These are phyloP conservation scores for Aureobasidium sp. DNA, from an alignment of 2,329 filamentous ascomycete species.

Conservation along the genomic window DNA sequence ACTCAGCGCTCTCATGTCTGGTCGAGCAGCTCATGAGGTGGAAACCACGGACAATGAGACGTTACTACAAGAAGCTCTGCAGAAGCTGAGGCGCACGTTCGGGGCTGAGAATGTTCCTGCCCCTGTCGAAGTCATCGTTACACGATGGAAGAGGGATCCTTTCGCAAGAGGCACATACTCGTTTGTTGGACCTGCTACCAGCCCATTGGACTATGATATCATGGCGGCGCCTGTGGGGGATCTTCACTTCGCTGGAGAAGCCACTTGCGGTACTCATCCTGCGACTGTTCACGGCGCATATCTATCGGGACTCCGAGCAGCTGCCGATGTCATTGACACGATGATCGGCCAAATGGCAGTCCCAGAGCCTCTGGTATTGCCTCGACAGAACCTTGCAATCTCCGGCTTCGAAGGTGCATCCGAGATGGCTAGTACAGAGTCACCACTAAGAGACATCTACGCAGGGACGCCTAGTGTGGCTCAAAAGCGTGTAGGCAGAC, in stretches of 20 bases:
- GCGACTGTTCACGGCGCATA: slow-evolving; percentile 97
- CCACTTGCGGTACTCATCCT: slow-evolving; percentile 90
- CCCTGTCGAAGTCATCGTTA: slow-evolving; percentile 80
- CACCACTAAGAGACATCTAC: background rate
- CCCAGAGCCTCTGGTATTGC: slow-evolving; percentile 64
- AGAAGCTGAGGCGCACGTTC: slow-evolving; percentile 70
- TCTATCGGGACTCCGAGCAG: slow-evolving; percentile 81
- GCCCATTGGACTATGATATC: slow-evolving; percentile 79
- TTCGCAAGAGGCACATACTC: slow-evolving; percentile 96
- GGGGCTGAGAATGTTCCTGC: slow-evolving; percentile 54
- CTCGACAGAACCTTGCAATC: slow-evolving; percentile 45
- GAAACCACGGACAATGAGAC: slow-evolving; percentile 68
- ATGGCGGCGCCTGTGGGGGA: slow-evolving; percentile 83
- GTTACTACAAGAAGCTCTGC: slow-evolving; percentile 72
- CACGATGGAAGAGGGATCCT: slow-evolving; percentile 81
- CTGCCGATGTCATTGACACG: slow-evolving; percentile 72
- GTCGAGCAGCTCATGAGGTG: slow-evolving; percentile 82
- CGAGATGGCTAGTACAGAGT: background rate
- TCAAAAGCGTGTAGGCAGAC: background rate
- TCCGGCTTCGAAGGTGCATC: slow-evolving; percentile 18
- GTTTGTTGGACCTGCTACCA: slow-evolving; percentile 75
- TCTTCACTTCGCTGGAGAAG: slow-evolving; percentile 90
- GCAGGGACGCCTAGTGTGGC: background rate
- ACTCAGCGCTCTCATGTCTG: slow-evolving; percentile 88
- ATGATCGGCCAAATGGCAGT: slow-evolving; percentile 76